These are phyloP conservation scores for Chlorencoelia australis DNA, from an alignment of 2,329 filamentous ascomycete species.

Conservation along the genomic window DNA sequence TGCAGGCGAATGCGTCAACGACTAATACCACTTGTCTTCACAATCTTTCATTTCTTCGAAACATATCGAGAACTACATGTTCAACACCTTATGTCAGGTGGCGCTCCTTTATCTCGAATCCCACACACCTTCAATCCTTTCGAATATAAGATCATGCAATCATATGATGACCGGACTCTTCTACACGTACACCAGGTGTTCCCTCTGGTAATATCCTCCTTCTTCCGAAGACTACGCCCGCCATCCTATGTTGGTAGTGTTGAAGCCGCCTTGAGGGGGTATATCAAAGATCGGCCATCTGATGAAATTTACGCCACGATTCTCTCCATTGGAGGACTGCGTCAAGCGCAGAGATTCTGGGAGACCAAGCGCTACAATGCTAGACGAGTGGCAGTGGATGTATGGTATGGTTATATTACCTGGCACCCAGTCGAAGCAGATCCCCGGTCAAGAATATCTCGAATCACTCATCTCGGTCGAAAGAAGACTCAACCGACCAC, in stretches of 20 bases:
- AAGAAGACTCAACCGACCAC: conserved; percentile 39
- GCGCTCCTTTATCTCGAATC: conserved; percentile 38
- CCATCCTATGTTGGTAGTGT: conserved; percentile 55
- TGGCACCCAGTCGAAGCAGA: conserved; percentile 32
- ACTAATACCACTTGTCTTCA: conserved; percentile 53
- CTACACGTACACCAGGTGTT: conserved; percentile 55
- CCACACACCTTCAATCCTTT: conserved; percentile 54
- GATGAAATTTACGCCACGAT: conserved; percentile 54
- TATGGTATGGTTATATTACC: conserved; percentile 45
- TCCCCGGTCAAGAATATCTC: conserved; percentile 42
- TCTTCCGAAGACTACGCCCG: conserved; percentile 50
- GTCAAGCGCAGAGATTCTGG: conserved; percentile 55
- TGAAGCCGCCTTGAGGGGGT: conserved; percentile 52
- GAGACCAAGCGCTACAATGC: conserved; percentile 57
- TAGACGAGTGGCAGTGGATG: conserved; percentile 47
- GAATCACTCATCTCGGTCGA: conserved; percentile 37
- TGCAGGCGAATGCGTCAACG: conserved; percentile 54
- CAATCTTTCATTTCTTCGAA: conserved; percentile 59
- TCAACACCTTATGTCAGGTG: conserved; percentile 42
- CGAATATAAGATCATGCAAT: conserved; percentile 49
- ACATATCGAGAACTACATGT: conserved; percentile 50
- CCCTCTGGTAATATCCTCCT: conserved; percentile 53
- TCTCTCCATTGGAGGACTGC: conserved; percentile 48
- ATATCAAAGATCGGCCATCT: conserved; percentile 50
- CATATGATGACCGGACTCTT: conserved; percentile 55